These are phyloP conservation scores for Cystobasidiaceae sp. DNA, from an alignment of 1,284 basidiomycete species.

Conservation along the genomic window DNA sequence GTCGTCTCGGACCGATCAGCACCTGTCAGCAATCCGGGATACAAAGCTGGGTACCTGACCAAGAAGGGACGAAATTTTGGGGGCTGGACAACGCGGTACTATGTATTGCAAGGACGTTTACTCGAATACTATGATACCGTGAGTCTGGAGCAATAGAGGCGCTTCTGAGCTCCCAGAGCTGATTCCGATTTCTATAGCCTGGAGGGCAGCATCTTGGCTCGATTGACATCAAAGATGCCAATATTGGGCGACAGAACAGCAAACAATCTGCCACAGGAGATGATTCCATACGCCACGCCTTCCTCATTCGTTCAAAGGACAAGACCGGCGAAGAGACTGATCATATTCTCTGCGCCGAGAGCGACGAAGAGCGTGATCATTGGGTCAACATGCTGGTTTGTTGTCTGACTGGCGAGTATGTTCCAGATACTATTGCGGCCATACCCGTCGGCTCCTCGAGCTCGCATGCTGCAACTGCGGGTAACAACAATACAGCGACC, in stretches of 20 bases:
- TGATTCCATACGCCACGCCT: constrained; percentile 91
- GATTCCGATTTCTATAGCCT: constrained; percentile 53
- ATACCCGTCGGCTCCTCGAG: constrained; percentile 16
- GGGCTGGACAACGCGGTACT: constrained; percentile 86
- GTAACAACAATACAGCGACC: constrained; percentile 47
- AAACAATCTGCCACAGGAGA: constrained; percentile 53
- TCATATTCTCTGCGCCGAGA: constrained; percentile 93
- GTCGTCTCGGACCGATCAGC: constrained; percentile 66
- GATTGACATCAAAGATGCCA: constrained; percentile 76
- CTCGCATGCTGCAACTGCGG: background rate
- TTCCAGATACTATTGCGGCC: constrained; percentile 18
- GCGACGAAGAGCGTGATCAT: constrained; percentile 80
- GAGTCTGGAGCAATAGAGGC: constrained; percentile 49
- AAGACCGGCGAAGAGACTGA: constrained; percentile 65
- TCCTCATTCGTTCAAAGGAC: constrained; percentile 72
- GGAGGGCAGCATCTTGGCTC: constrained; percentile 85
- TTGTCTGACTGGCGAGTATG: constrained; percentile 50
- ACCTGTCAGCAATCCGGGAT: constrained; percentile 49
- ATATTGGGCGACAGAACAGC: constrained; percentile 66
- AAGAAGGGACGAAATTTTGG: constrained; percentile 96
- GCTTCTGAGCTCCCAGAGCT: background rate
- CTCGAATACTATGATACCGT: constrained; percentile 93
- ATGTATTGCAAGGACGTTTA: constrained; percentile 77
- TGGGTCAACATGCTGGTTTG: constrained; percentile 93
- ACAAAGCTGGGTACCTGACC: constrained; percentile 92